A percentile compares a stretch with the other conserved stretches of the same genome.
phyloP scores from a whole-genome alignment of 768 basidiomycete species.

The Tulasnella sp. region DNA sequence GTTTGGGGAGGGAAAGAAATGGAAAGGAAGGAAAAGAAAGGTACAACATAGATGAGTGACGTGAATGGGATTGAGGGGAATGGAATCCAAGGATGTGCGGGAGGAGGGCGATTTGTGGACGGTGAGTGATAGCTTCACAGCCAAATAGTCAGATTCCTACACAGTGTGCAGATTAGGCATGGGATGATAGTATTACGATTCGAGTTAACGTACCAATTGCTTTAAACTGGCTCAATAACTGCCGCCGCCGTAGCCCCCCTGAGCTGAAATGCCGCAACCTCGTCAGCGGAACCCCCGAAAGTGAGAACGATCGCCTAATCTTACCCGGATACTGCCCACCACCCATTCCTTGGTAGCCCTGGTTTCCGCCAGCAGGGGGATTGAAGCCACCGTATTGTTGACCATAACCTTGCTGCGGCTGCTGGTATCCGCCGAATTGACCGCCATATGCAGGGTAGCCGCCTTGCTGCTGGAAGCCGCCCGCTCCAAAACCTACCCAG shows the following conservation, averaged over 20 bases:
- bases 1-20: background rate
- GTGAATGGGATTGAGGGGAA: background rate
- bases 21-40: background rate
- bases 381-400: background rate
- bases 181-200: background rate
- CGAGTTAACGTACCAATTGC: background rate
- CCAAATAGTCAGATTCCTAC: background rate
- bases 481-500: background rate
- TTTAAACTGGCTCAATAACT: background rate
- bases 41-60: background rate
- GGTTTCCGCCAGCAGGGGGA: background rate
- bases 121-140: background rate
- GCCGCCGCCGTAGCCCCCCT: background rate
- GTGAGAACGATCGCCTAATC: background rate
- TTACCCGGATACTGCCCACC: background rate
- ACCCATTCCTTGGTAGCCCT: background rate
- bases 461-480: slow-evolving; percentile 33
- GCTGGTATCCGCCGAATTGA: slow-evolving; percentile 33
- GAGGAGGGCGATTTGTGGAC: background rate
- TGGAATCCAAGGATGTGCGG: background rate
- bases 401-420: slow-evolving; percentile 16
- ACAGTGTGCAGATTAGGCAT: background rate
- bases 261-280: background rate
- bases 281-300: background rate
- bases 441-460: slow-evolving; percentile 36